phyloP scores from a whole-genome alignment of 1,284 basidiomycete species.

The Tranzscheliella williamsii region DNA sequence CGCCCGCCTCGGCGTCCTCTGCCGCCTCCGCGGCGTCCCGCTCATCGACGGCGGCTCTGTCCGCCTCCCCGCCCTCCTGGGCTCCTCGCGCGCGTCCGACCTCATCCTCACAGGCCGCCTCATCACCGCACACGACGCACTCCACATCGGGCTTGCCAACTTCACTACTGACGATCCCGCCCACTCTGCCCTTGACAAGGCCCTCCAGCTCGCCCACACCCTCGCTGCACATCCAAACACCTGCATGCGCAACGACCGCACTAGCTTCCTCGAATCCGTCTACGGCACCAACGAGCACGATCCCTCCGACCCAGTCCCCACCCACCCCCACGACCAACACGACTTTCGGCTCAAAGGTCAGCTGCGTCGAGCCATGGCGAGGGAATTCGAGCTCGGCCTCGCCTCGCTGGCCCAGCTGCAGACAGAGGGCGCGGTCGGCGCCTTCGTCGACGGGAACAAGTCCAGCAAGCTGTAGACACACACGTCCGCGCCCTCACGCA shows the following conservation, averaged over 20 bases:
- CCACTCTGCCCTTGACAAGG: slow-evolving; percentile 12
- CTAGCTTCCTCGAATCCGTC: slow-evolving; percentile 18
- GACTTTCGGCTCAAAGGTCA: slow-evolving; percentile 28
- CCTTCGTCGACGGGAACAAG: slow-evolving; percentile 28
- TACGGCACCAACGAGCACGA: slow-evolving; percentile 1
- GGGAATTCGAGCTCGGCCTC: slow-evolving; percentile 25
- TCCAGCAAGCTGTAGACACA: slow-evolving; percentile 14
- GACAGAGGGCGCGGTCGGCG: slow-evolving; percentile 24
- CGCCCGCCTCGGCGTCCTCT: slow-evolving; percentile 22
- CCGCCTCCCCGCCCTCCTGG: slow-evolving; percentile 21
- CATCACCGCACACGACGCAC: slow-evolving; percentile 14
- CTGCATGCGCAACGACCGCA: slow-evolving; percentile 36
- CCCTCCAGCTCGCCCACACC: slow-evolving; percentile 10
- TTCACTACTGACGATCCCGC: slow-evolving; percentile 8
- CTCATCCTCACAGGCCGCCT: slow-evolving; percentile 21
- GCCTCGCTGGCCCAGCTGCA: slow-evolving; percentile 15
- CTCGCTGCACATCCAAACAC: slow-evolving; percentile 21
- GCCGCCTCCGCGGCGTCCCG: slow-evolving; percentile 26
- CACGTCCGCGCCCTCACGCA: too few relatives aligned
- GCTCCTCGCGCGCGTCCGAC: slow-evolving; percentile 19
- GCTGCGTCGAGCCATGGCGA: slow-evolving; percentile 20
- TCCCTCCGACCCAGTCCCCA: neutral
- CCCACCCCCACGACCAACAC: neutral
- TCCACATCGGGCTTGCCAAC: slow-evolving; percentile 24
- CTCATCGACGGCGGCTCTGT: slow-evolving; percentile 35